Base-by-base conservation (phyloP, 2,329 filamentous ascomycete genomes). In the Trichoderma asperellum region DNA sequence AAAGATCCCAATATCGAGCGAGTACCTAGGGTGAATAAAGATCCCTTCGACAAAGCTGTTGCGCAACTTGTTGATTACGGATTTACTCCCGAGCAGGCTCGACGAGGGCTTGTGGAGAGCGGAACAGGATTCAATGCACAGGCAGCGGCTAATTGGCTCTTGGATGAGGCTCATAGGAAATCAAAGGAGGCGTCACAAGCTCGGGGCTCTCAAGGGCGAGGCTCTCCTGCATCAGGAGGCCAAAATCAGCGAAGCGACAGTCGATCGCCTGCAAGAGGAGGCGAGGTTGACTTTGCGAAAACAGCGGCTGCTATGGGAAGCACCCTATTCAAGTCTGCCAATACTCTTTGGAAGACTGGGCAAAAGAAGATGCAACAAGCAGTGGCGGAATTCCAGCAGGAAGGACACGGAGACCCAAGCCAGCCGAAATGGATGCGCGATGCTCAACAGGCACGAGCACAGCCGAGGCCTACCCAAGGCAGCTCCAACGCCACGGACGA, bases 341-440 rank as follows among this genome's bases (percentile, higher is more conserved):
- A 96, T 73, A 95, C 93, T 0, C 82, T 98, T 0, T 99, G 96
- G 96, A 99, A 97, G 78, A 92, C 92, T 3, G 90, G 95, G 0
- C 93, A 94, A 76, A 99, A 97, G 80, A 94, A 93, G 77, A 88
- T 98, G 69, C 93, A 97, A 75, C 93, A 96, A 79, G 95, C 93
- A 5, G 92, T 98, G 40, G 90, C 94, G 10, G 96, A 99, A 18
- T 92, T 98, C 70, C 88, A 91, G 73, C 85, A 88, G 72, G 86
- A 86, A 53, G 91, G 88, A 72, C 86, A 86, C 49, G 91, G 79
- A 21, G 94, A 97, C 76, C 85, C 91, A 2, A 92, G 79, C 75
- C 92, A 97, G 77, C 96, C 96, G 0, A 96, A 93, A 77, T 99
- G 96, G 96, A 97, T 99, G 95, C 89, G 91, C 74, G 91, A 94